Percentiles rank a stretch among this genome's conserved stretches.
These are phyloP conservation scores for Fomitopsis pinicola DNA, from an alignment of 1,284 basidiomycete species.

Conservation along the genomic window DNA sequence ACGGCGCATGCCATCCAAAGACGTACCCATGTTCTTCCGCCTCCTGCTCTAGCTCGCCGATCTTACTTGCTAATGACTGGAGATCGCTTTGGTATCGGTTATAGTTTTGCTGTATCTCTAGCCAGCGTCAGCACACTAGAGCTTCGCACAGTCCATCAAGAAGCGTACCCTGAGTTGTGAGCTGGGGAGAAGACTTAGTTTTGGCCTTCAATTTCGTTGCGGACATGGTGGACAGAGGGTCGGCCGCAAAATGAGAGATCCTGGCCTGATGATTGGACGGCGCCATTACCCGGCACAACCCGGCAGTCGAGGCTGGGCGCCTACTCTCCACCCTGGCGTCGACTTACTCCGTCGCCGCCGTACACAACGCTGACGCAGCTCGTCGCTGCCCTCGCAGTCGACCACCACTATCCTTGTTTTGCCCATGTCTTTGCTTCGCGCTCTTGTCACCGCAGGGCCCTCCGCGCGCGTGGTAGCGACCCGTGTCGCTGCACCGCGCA, in stretches of 20 bases:
- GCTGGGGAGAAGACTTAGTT: conserved; percentile 38
- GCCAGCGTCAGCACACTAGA: conserved; percentile 33
- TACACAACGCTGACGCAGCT: conserved; percentile 15
- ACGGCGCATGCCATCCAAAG: too few relatives aligned
- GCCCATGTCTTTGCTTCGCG: conserved; percentile 42
- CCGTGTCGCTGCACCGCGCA: conserved; percentile 26
- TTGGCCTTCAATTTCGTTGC: conserved; percentile 50
- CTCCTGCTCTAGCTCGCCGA: conserved; percentile 90
- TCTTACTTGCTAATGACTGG: conserved; percentile 84
- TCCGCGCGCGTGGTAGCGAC: conserved; percentile 24
- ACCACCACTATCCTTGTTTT: conserved; percentile 11
- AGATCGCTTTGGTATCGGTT: conserved; percentile 78
- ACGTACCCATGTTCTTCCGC: conserved; percentile 84
- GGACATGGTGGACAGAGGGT: conserved; percentile 28
- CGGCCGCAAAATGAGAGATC: conserved; percentile 25
- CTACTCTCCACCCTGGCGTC: conserved; percentile 14
- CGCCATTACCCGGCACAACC: conserved; percentile 25
- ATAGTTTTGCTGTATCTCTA: conserved; percentile 79
- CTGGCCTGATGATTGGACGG: conserved; percentile 47
- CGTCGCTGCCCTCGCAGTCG: conserved; percentile 17
- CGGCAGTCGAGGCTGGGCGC: conserved; percentile 31
- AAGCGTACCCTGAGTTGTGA: conserved; percentile 68
- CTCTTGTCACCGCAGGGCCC: conserved; percentile 16
- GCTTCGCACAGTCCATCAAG: not conserved
- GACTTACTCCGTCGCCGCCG: conserved; percentile 22